Evolutionary conservation across 192 early-diverging fungal genomes (phyloP), one percentile per base, ranked within the genome.

Genomic region (Podila verticillata): DNA sequence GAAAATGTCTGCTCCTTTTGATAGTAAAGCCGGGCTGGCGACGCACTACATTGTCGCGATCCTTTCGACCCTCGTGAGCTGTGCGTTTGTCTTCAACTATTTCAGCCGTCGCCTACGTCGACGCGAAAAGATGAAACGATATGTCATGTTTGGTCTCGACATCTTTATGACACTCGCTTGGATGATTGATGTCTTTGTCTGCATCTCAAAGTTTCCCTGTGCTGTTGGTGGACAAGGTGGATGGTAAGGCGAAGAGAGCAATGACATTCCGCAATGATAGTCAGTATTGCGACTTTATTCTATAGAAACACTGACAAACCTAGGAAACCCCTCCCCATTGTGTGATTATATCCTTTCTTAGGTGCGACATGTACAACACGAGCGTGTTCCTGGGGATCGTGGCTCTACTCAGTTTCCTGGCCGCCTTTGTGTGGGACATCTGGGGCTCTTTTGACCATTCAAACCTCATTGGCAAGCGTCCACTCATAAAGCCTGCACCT

Each of bases 311-410:
- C 20, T n/a, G 7, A 51, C 44, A 51, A 29, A 36, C 7, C 19
- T 0, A 32, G 26, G 10, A 48, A 26, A 48, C 20, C 24, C 0
- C 3, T 8, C 24, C 0, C 3, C 7, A 30, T 51, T 65, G 13
- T 48, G 7, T n/a, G n/a, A n/a, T n/a, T n/a, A 5, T 51, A 5
- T 32, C 12, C 28, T 17, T 10, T 34, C 15, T 54, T 65, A 77
- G 74, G 75, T 80, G 75, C 30, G 75, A 80, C 54, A 80, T 80
- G 75, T 80, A 80, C 47, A 80, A 80, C 28, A 57, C 75, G 8
- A 80, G 75, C 12, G 29, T 80, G 0, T 80, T 80, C 54, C 61
- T 80, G 2, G 70, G 39, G 24, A 72, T 80, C 20, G 12, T 80
- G 29, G 70, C 70, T 7, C 57, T 72, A 24, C 26, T 56, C 0